These are phyloP conservation scores for Hirsutella minnesotensis DNA, from an alignment of 2,329 filamentous ascomycete genomes.

Conservation along the genomic window DNA sequence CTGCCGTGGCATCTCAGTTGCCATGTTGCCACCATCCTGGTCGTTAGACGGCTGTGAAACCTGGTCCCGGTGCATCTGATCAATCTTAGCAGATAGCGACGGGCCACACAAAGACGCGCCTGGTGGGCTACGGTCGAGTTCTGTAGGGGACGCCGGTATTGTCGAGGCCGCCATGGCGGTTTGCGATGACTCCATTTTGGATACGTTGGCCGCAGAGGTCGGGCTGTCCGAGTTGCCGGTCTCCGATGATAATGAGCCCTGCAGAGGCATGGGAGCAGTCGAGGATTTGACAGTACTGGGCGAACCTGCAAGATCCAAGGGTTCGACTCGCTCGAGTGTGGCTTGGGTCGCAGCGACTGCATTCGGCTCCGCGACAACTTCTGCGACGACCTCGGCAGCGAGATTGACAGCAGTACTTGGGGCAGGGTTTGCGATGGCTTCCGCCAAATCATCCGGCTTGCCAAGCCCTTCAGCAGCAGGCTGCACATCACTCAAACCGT, in stretches of 20 bases:
- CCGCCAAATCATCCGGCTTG: constrained; percentile 11
- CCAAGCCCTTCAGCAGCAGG: constrained; percentile 14
- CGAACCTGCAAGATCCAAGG: constrained; percentile 35
- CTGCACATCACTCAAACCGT: constrained; percentile 10
- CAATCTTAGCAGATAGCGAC: constrained; percentile 32
- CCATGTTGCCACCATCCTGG: background rate
- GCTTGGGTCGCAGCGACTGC: constrained; percentile 11
- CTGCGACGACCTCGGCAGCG: too few relatives aligned
- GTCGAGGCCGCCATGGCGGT: constrained; percentile 3
- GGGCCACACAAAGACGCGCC: constrained; percentile 9
- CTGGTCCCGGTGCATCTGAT: constrained; percentile 40
- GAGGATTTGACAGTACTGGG: constrained; percentile 14
- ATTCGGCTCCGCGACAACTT: too few relatives aligned
- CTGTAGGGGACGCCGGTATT: constrained; percentile 11
- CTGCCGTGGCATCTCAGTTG: constrained; percentile 12
- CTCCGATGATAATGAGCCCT: background rate
- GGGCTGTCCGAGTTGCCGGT: background rate
- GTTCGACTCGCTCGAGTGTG: constrained; percentile 34
- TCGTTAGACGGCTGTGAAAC: constrained; percentile 14
- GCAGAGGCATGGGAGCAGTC: constrained; percentile 2
- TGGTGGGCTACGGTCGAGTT: constrained; percentile 7
- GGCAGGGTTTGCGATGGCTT: too few relatives aligned
- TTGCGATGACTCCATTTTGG: background rate
- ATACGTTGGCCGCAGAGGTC: background rate
- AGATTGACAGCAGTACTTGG: too few relatives aligned